Evolutionary conservation across 73 alveolate species (phyloP).

Genomic region (Paramecium bursaria): DNA sequence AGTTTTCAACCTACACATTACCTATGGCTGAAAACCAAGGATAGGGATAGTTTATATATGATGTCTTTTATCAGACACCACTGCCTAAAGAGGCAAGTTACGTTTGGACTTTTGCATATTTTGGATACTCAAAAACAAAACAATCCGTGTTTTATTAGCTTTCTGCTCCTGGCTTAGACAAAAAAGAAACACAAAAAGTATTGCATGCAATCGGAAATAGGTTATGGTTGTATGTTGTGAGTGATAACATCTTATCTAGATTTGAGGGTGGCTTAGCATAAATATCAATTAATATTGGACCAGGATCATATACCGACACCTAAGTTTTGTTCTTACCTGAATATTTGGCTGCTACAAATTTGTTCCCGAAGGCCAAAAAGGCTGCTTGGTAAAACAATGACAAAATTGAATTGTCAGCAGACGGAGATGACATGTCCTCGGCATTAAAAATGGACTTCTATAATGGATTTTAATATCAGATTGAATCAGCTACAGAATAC

Average conservation of each 20-base stretch:
- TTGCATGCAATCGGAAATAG: constrained; percentile 47
- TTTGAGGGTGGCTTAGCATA: constrained; percentile 43
- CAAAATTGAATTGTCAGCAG: neutral
- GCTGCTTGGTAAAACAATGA: constrained; percentile 36
- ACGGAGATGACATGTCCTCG: constrained; percentile 27
- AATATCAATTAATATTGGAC: constrained; percentile 24
- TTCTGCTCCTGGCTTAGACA: neutral
- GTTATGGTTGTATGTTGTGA: constrained; percentile 14
- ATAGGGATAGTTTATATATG: too few species aligned
- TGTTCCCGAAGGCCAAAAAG: constrained; percentile 31
- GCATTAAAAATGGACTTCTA: constrained; percentile 19
- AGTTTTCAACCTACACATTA: constrained; percentile 23
- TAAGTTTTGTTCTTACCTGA: constrained; percentile 38
- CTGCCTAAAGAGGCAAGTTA: too few species aligned
- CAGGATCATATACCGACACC: constrained; percentile 10
- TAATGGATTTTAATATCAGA: constrained; percentile 47
- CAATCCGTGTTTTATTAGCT: neutral
- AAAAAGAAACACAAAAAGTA: neutral
- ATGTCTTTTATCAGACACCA: too few species aligned
- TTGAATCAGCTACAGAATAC: constrained; percentile 34
- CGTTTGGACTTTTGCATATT: constrained; percentile 30
- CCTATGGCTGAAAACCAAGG: neutral
- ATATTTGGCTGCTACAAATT: constrained; percentile 31
- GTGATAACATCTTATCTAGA: constrained; percentile 22
- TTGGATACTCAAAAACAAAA: constrained; percentile 47